Percentiles rank a stretch among this genome's conserved stretches.
phyloP scores from a whole-genome alignment of 164 flowering plant species.

The Nymphaea colorata region DNA sequence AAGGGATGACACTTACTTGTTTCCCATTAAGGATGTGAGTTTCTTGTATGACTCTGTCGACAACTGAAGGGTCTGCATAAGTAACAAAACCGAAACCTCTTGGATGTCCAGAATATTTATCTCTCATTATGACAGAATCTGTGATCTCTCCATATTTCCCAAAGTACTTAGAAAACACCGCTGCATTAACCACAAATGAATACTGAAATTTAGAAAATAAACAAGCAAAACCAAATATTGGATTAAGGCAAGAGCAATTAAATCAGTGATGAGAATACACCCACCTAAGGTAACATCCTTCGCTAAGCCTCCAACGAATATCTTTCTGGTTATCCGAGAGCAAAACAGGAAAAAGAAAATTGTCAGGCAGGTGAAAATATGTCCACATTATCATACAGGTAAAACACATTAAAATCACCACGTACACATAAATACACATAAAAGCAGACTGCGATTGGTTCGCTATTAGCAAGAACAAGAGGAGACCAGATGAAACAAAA shows the following conservation, averaged over 20 bases:
- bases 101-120: conserved; percentile 59
- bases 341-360: not conserved
- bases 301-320: conserved; percentile 80
- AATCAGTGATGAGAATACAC: conserved; percentile 1
- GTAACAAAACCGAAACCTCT: conserved; percentile 96
- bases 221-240: not conserved
- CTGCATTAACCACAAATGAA: conserved; percentile 13
- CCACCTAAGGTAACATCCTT: conserved; percentile 57
- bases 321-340: conserved; percentile 40
- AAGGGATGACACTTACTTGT: conserved; percentile 30
- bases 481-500: too few species aligned
- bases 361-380: not conserved
- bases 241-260: not conserved
- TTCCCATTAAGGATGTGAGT: conserved; percentile 71
- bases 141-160: conserved; percentile 80
- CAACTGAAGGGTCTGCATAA: conserved; percentile 84
- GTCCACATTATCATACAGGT: not conserved
- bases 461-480: too few species aligned
- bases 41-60: conserved; percentile 76
- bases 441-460: not conserved
- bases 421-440: not conserved
- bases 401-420: not conserved
- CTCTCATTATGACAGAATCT: conserved; percentile 92
- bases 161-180: conserved; percentile 59
- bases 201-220: not conserved